A percentile compares a stretch with the other conserved stretches of the same genome.
These are phyloP conservation scores for Sporodiniella umbellata DNA, from an alignment of 371 early-diverging fungal genomes.

Conservation along the genomic window DNA sequence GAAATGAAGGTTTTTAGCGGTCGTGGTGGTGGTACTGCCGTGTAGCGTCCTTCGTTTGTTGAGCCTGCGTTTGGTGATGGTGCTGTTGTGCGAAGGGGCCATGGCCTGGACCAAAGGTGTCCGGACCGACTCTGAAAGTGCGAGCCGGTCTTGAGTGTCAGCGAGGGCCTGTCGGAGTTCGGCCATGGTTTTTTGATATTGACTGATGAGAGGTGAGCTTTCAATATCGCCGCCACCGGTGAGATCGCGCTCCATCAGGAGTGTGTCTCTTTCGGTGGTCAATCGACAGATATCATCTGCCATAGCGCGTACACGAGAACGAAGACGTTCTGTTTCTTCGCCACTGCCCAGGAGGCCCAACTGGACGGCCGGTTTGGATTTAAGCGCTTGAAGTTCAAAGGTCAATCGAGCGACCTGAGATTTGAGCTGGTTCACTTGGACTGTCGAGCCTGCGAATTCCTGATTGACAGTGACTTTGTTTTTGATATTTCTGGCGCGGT, in stretches of 20 bases:
- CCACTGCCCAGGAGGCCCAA: constrained; percentile 8
- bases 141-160: constrained; percentile 28
- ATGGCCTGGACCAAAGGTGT: constrained; percentile 34
- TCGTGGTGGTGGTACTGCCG: constrained; percentile 14
- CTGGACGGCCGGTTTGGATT: constrained; percentile 1
- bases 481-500: constrained; percentile 82
- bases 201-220: constrained; percentile 40
- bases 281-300: constrained; percentile 48
- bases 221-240: constrained; percentile 2
- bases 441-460: constrained; percentile 43
- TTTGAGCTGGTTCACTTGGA: constrained; percentile 65
- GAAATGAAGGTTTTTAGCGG: constrained; percentile 26
- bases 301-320: constrained; percentile 41
- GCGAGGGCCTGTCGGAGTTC: constrained; percentile 32
- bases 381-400: constrained; percentile 52
- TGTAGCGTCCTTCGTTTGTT: constrained; percentile 15
- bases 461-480: constrained; percentile 61
- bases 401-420: constrained; percentile 65
- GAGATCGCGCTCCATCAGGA: constrained; percentile 50
- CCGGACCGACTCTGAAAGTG: constrained; percentile 25
- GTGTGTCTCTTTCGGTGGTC: constrained; percentile 54
- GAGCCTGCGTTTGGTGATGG: constrained; percentile 5
- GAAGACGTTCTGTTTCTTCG: constrained; percentile 49
- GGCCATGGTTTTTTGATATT: constrained; percentile 49
- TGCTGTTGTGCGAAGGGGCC: constrained; percentile 12